phyloP scores from a whole-genome alignment of 306 rosid species.

The Hippophae rhamnoides region DNA sequence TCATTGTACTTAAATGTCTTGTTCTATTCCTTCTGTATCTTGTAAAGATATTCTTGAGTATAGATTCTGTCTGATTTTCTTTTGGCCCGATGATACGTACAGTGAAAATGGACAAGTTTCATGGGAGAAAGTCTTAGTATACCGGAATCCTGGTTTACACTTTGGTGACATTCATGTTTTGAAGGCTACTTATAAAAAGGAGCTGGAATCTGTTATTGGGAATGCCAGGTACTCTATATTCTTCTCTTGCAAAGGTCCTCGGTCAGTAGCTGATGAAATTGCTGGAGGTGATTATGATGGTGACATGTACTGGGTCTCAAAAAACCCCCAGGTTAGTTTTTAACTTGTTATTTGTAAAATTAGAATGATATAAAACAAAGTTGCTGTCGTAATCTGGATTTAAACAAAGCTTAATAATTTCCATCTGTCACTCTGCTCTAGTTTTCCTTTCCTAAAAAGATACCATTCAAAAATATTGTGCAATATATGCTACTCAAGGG shows the following conservation, averaged over 20 bases:
- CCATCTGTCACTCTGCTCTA: too few relatives aligned
- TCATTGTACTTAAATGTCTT: too few relatives aligned
- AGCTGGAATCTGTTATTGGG: slow-evolving; percentile 45
- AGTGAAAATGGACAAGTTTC: slow-evolving; percentile 60
- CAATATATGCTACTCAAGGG: too few relatives aligned
- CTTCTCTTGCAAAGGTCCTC: slow-evolving; percentile 70
- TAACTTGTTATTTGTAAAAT: not conserved
- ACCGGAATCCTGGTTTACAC: slow-evolving; percentile 75
- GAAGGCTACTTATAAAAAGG: slow-evolving; percentile 39
- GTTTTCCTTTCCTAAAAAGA: too few relatives aligned
- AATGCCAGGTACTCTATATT: slow-evolving; percentile 64
- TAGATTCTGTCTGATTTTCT: not conserved
- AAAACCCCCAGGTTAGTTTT: slow-evolving; percentile 48
- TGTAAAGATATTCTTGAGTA: not conserved
- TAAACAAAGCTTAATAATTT: too few relatives aligned
- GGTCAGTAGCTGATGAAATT: slow-evolving; percentile 74
- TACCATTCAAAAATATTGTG: too few relatives aligned
- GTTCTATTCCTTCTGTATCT: too few relatives aligned
- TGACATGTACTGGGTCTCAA: slow-evolving; percentile 75
- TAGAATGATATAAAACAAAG: not conserved
- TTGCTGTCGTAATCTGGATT: too few relatives aligned
- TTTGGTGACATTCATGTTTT: slow-evolving; percentile 71
- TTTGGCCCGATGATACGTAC: not conserved
- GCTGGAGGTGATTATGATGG: slow-evolving; percentile 88
- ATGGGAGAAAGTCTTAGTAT: slow-evolving; percentile 55